These are phyloP conservation scores for Podospora pseudopauciseta DNA, from an alignment of 495 filamentous ascomycete species.

Conservation along the genomic window DNA sequence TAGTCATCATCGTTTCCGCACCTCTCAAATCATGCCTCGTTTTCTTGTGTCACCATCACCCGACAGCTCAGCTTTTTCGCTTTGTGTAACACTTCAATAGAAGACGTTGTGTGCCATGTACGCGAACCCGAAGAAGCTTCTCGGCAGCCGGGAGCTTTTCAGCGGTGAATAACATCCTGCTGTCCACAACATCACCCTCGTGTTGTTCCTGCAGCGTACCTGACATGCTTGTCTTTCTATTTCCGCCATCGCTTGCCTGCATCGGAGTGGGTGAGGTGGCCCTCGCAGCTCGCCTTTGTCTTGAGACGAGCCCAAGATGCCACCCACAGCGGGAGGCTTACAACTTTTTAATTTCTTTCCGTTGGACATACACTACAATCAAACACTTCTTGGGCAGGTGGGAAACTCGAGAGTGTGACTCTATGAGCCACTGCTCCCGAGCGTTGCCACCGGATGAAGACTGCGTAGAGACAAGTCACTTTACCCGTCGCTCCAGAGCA, in stretches of 20 bases:
- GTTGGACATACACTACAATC: not conserved
- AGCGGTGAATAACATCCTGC: constrained; percentile 12
- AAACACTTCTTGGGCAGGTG: not conserved
- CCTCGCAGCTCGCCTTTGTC: not conserved
- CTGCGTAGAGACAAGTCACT: constrained; percentile 26
- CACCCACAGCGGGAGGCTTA: constrained; percentile 8
- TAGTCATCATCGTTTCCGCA: constrained; percentile 3
- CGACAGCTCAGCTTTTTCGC: constrained; percentile 3
- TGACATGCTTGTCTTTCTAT: constrained; percentile 11
- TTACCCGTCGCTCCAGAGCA: constrained; percentile 36
- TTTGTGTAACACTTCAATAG: not conserved
- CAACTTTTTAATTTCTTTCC: constrained; percentile 3
- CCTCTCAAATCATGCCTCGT: constrained; percentile 6
- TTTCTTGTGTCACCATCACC: constrained; percentile 4
- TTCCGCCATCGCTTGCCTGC: not conserved
- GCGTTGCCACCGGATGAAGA: constrained; percentile 31
- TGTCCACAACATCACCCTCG: constrained; percentile 10
- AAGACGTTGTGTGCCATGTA: constrained; percentile 20
- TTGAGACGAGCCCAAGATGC: constrained; percentile 12
- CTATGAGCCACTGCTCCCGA: constrained; percentile 9
- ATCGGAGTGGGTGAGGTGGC: not conserved
- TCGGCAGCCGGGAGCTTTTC: constrained; percentile 6
- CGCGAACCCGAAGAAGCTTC: constrained; percentile 16
- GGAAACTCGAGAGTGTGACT: constrained; percentile 16
- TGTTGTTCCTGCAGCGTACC: constrained; percentile 23